phyloP scores from a whole-genome alignment of 2,329 filamentous ascomycete genomes.

The Fusarium heterosporum region DNA sequence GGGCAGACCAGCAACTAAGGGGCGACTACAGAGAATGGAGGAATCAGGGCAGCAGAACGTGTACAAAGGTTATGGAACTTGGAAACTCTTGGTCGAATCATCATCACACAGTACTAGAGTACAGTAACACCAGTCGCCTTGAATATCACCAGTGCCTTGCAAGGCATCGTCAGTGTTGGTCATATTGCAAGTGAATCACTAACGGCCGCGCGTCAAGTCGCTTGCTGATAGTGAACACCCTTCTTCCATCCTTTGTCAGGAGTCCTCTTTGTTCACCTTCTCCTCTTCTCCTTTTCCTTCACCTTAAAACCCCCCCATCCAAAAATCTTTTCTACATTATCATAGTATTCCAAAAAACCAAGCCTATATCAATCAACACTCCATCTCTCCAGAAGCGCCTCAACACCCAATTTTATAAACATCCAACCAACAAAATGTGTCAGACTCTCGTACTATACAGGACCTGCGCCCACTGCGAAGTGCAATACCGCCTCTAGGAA shows the following conservation, averaged over 20 bases:
- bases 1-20: not conserved
- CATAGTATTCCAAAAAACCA: not conserved
- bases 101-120: slow-evolving; percentile 3
- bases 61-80: not conserved
- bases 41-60: not conserved
- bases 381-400: not conserved
- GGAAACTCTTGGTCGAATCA: not conserved
- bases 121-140: slow-evolving; percentile 24
- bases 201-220: not conserved
- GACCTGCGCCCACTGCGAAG: slow-evolving; percentile 39
- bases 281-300: not conserved
- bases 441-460: slow-evolving; percentile 34
- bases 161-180: not conserved
- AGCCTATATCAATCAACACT: not conserved
- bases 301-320: not conserved
- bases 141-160: not conserved
- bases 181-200: not conserved
- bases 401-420: not conserved
- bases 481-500: slow-evolving; percentile 31
- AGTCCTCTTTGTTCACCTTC: slow-evolving; percentile 1
- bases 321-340: not conserved
- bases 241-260: not conserved
- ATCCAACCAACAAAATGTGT: slow-evolving; percentile 21
- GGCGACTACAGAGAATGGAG: not conserved
- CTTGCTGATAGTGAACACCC: slow-evolving; percentile 9